Evolutionary conservation across 2,329 filamentous ascomycete species (phyloP).

Genomic region (Ascochyta koolunga): DNA sequence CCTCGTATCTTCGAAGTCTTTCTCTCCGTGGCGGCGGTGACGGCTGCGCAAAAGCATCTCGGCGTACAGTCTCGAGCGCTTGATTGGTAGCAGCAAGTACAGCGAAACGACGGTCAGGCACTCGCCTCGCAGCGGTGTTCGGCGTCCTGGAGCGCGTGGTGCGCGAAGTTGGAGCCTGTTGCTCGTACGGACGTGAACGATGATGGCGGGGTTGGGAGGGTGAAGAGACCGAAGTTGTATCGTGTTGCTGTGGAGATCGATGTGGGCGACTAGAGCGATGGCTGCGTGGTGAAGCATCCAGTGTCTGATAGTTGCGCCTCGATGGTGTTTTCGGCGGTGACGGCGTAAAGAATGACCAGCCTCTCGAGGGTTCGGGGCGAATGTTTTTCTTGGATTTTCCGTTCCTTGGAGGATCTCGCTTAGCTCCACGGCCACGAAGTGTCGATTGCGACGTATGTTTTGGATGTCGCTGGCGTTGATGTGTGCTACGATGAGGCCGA

Average conservation of each 20-base stretch:
- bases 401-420: conserved; percentile 42
- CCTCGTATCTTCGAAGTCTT: conserved; percentile 41
- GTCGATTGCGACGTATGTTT: conserved; percentile 44
- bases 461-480: conserved; percentile 40
- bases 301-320: conserved; percentile 32
- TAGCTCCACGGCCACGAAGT: conserved; percentile 44
- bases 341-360: conserved; percentile 40
- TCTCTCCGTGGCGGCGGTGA: conserved; percentile 42
- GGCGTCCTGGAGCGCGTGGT: conserved; percentile 39
- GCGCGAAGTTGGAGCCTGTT: conserved; percentile 28
- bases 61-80: conserved; percentile 43
- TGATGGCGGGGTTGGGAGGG: conserved; percentile 34
- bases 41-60: conserved; percentile 44
- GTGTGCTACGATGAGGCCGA: conserved; percentile 42
- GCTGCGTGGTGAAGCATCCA: conserved; percentile 38
- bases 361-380: conserved; percentile 31
- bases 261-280: conserved; percentile 38
- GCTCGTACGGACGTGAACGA: conserved; percentile 38
- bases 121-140: conserved; percentile 41
- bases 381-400: conserved; percentile 40
- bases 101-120: conserved; percentile 47
- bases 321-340: conserved; percentile 38
- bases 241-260: conserved; percentile 20
- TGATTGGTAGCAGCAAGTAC: conserved; percentile 47
- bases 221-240: conserved; percentile 23